phyloP scores from a whole-genome alignment of 2,329 filamentous ascomycete genomes.

The Fusarium torulosum region DNA sequence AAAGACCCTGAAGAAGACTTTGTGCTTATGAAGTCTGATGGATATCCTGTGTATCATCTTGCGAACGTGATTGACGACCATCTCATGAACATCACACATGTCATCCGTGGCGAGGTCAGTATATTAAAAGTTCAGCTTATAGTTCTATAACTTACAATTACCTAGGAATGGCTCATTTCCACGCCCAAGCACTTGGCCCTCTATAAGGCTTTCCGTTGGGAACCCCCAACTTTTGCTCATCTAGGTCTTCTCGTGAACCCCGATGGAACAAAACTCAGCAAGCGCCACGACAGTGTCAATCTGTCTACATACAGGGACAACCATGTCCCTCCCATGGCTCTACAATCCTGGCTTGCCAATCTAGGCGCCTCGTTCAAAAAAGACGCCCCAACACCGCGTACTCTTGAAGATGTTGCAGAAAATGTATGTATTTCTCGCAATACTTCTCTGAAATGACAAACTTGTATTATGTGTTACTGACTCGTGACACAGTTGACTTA shows the following conservation, averaged over 20 bases:
- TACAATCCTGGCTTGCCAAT: conserved; percentile 86
- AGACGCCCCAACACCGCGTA: conserved; percentile 52
- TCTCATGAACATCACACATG: conserved; percentile 94
- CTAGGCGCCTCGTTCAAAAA: conserved; percentile 60
- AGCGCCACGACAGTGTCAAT: conserved; percentile 73
- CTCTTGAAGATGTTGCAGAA: conserved; percentile 75
- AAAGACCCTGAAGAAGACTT: conserved; percentile 78
- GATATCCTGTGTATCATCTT: conserved; percentile 94
- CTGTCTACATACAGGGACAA: conserved; percentile 64
- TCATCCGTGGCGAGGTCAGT: conserved; percentile 84
- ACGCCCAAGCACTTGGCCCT: conserved; percentile 80
- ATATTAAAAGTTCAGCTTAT: not conserved
- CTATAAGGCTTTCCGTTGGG: conserved; percentile 84
- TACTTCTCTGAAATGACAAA: not conserved
- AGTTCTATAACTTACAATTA: conserved; percentile 1
- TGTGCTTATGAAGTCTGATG: conserved; percentile 90
- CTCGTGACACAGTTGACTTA: conserved; percentile 73
- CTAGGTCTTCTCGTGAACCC: conserved; percentile 79
- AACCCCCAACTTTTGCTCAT: conserved; percentile 80
- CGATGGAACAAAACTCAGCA: conserved; percentile 84
- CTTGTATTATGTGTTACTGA: conserved; percentile 39
- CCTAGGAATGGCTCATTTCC: conserved; percentile 92
- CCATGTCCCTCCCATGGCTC: conserved; percentile 61
- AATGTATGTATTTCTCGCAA: conserved; percentile 63
- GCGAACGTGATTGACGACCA: conserved; percentile 98